Percentiles rank a stretch among this genome's conserved stretches.
Conservation (phyloP, 768 basidiomycete species). For the Megacollybia marginata region DNA sequence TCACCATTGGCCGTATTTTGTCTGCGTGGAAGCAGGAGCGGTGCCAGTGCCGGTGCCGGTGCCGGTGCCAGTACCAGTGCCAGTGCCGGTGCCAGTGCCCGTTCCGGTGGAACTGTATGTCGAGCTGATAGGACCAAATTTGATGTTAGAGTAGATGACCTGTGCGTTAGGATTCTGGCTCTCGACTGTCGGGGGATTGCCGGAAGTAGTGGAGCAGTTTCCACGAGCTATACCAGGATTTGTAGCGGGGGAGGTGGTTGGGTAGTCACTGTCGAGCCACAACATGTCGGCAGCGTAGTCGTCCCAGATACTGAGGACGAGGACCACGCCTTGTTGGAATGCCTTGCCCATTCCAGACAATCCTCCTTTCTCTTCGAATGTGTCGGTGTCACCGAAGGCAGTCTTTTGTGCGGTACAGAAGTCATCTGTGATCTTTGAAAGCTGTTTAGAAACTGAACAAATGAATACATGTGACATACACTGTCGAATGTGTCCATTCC, state of each 20-base stretch:
- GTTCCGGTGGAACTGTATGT: slow-evolving; percentile 19
- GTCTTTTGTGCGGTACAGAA: slow-evolving; percentile 1
- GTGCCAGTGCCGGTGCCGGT: slow-evolving; percentile 3
- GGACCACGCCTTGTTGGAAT: slow-evolving; percentile 34
- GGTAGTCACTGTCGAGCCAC: slow-evolving; percentile 45
- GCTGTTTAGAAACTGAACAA: no score
- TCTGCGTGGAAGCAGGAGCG: slow-evolving; percentile 2
- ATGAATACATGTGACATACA: slow-evolving; percentile 19
- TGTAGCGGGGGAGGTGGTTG: slow-evolving; percentile 23
- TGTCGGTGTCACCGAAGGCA: slow-evolving; percentile 35
- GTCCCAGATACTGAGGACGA: slow-evolving; percentile 34
- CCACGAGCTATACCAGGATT: slow-evolving; percentile 41
- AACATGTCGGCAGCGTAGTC: slow-evolving; percentile 15
- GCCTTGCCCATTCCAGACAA: slow-evolving; percentile 26
- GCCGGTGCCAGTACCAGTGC: background rate
- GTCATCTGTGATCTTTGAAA: background rate
- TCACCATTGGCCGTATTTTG: slow-evolving; percentile 6
- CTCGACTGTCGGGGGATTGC: slow-evolving; percentile 38
- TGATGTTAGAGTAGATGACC: slow-evolving; percentile 51
- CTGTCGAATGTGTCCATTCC: slow-evolving; percentile 15
- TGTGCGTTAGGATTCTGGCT: slow-evolving; percentile 26
- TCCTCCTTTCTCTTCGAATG: slow-evolving; percentile 34
- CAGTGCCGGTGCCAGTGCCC: no score
- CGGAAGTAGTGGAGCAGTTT: slow-evolving; percentile 39
- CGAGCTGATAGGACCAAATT: slow-evolving; percentile 40